Evolutionary conservation across 1,284 basidiomycete genomes (phyloP).

Genomic region (Fistulinella cinereoalba): DNA sequence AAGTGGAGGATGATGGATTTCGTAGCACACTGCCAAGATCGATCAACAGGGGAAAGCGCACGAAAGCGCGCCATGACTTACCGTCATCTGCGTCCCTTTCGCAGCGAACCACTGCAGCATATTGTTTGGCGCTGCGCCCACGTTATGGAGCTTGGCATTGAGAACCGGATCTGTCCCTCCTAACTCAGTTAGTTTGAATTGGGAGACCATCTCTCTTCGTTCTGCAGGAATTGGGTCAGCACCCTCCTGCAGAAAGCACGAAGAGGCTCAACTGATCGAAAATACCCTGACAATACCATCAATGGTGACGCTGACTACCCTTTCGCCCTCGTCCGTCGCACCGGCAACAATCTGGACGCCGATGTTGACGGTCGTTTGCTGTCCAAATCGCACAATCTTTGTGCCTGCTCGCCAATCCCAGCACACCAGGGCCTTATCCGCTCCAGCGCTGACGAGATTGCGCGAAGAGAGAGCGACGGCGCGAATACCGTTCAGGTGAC

Average conservation of each 20-base stretch:
- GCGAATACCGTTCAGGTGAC: constrained; percentile 77
- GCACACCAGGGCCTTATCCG: constrained; percentile 85
- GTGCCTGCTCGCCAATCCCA: constrained; percentile 86
- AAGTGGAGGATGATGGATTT: constrained; percentile 85
- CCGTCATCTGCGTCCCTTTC: constrained; percentile 87
- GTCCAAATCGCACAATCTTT: constrained; percentile 87
- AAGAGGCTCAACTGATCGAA: constrained; percentile 65
- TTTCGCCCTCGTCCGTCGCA: constrained; percentile 60
- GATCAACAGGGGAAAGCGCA: background rate
- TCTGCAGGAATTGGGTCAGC: constrained; percentile 36
- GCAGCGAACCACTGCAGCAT: constrained; percentile 93
- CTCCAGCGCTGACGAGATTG: constrained; percentile 86
- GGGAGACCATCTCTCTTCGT: constrained; percentile 84
- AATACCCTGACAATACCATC: constrained; percentile 90
- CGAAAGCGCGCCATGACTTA: constrained; percentile 35
- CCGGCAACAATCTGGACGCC: constrained; percentile 77
- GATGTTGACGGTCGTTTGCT: constrained; percentile 90
- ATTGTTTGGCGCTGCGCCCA: constrained; percentile 76
- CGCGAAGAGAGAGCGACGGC: constrained; percentile 84
- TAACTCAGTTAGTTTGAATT: constrained; percentile 83
- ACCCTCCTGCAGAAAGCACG: background rate
- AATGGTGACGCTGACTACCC: constrained; percentile 85
- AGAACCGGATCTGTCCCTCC: constrained; percentile 65
- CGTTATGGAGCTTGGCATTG: constrained; percentile 64
- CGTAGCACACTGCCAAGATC: constrained; percentile 67